Base-by-base conservation (phyloP, 495 filamentous ascomycete genomes). In the Aspergillus cristatus region DNA sequence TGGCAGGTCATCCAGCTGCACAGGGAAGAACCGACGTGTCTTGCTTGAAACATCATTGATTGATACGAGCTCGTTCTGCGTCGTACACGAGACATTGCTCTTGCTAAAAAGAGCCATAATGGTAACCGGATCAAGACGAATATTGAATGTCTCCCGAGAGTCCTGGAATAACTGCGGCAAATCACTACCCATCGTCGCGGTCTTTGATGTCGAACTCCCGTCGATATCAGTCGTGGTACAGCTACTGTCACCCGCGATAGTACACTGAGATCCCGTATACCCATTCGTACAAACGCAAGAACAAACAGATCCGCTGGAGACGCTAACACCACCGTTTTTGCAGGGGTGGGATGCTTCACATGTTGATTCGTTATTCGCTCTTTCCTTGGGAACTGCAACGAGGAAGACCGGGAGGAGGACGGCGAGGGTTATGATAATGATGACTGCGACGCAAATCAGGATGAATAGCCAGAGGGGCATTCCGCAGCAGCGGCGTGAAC, bases 201-300 rank as follows among this genome's bases (percentile, higher is more conserved):
- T 81, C 42, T 60, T 66, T 37, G 70, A 69, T 14, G 51, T 53
- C 13, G 51, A 54, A 25, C 61, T 62, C 13, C 66, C 63, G n/a
- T 62, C 51, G 25, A 93, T 58, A 24, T 74, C 56, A 6, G 76
- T 76, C 1, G 78, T 84, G 11, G 81, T 77, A 54, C 91, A 98
- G 42, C 79, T 84, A 13, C 68, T 70, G 14, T 79, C 70, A 14
- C 69, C 70, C 7, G 63, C 38, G 20, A 58, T 60, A 7, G 70
- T 81, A 64, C 91, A 98, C 18, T 72, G 71, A 3, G 65, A 60
- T n/a, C 91, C 91, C 0, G 79, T 86, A 53, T 84, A 96, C 0
- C 88, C 87, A 46, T 87, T 85, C 5, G 77, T 70, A 50, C 91
- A 98, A 18, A 94, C 71, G 53, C 91, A 98, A 7, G 81, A 79